Evolutionary conservation across 2,329 filamentous ascomycete genomes (phyloP), one percentile per base, ranked within the genome.

Genomic region (Polytolypa hystricis): DNA sequence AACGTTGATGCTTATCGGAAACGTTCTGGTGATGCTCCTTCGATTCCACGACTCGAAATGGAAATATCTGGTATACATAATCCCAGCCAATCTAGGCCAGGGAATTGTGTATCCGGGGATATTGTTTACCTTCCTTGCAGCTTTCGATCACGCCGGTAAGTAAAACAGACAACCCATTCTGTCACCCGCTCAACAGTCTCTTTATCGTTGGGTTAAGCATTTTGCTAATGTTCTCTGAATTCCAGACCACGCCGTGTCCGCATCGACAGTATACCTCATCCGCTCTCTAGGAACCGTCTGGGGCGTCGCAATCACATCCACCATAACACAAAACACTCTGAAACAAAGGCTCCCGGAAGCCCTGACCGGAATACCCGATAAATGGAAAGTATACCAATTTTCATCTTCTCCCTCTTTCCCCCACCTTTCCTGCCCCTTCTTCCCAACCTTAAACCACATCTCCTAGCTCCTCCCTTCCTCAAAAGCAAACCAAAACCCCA

Each of bases 211-310:
- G 7, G n/a, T 7, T 25, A 25, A 25, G 21, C 7, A 19, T 15
- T 18, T 16, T 18, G 33, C 25, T 36, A 30, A 36, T 19, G 2
- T 4, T 18, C 11, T 16, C 14, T 14, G 8, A 34, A 12, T 17
- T 33, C 9, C 25, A 77, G 75, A 79, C 35, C 74, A 79, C 47
- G 74, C 74, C 8, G 74, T 79, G 1, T 72, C 70, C 0, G 68
- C 74, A 2, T 79, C 74, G 2, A 77, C 71, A 0, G 70, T 77
- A 5, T 80, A 80, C 50, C 64, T 80, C 14, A 68, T 80, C 29
- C 69, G 76, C 17, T 79, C 74, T 0, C 57, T 80, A 3, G 76
- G 75, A 2, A 72, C 69, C 0, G 74, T 80, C 11, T 79, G 73
- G 68, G 75, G 76, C 7, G 76, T 80, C 2, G 74, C 76, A 1